Evolutionary conservation across 441 rosid species (phyloP), one percentile per base, ranked within the genome.

Genomic region (Dalechampia spathulata): DNA sequence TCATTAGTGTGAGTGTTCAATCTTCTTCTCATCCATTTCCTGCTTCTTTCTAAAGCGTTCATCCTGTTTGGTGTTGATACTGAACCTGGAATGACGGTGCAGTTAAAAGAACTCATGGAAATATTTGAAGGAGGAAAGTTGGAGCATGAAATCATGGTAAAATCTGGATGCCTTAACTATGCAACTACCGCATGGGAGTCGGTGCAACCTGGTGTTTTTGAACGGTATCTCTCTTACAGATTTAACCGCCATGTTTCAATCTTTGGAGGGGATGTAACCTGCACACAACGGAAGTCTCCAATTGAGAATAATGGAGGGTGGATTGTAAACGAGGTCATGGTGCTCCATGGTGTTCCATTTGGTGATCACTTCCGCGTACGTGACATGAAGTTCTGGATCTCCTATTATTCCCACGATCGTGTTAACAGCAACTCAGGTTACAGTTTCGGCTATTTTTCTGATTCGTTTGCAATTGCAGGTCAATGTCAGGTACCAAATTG

Each of bases 191-290:
- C 50, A 16, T 91, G 98, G 98, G 90, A 76, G 55, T 62, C 73
- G 1, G 69, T 65, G 28, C 77, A 68, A 17, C 62, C 67, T 0
- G 86, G 76, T 36, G 64, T 78, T 41, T 72, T 41, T 2, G 86
- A 84, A 71, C 71, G 95, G 40, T 75, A 53, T 0, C 21, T 86
- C 40, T 67, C 87, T 8, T 86, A 83, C 72, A 83, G 65, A 51
- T 87, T 82, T 73, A 82, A 65, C 25, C 82, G 70, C 49, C 66
- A 77, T 26, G 78, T 91, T 14, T 86, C 96, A 19, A 80, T 77
- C 48, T 86, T 88, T 43, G 95, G 86, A 72, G 95, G 89, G 40
- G 86, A 86, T 69, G 98, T 86, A 40, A 72, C 75, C 14, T 66
- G 83, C 68, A 66, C 73, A 11, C 98, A 88, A 60, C 85, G 71